Evolutionary conservation across 108 stramenopile genomes (phyloP).

Genomic region (Asterionellopsis glacialis): DNA sequence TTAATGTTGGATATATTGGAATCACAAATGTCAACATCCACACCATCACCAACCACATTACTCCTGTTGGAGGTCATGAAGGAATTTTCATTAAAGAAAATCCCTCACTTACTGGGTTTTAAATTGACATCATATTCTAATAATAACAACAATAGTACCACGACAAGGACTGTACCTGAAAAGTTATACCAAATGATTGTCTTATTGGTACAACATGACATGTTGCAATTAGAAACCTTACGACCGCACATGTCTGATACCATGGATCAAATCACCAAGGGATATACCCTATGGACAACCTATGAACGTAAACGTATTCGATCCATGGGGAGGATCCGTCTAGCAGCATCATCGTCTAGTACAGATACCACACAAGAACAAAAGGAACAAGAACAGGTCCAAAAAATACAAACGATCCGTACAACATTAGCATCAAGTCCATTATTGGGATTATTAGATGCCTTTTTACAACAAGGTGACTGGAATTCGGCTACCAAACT

Average conservation of each 20-base stretch:
- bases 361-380: too few species aligned
- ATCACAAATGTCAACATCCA: slow-evolving; percentile 14
- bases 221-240: slow-evolving; percentile 35
- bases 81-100: slow-evolving; percentile 35
- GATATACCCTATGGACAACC: slow-evolving; percentile 22
- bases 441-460: too few species aligned
- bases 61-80: slow-evolving; percentile 40
- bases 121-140: slow-evolving; percentile 70
- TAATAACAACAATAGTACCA: too few species aligned
- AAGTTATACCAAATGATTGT: slow-evolving; percentile 39
- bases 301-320: slow-evolving; percentile 19
- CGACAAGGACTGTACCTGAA: slow-evolving; percentile 8
- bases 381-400: too few species aligned
- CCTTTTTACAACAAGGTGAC: too few species aligned
- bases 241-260: slow-evolving; percentile 5
- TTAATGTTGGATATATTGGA: slow-evolving; percentile 81
- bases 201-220: slow-evolving; percentile 30
- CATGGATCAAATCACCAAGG: slow-evolving; percentile 20
- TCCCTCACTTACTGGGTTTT: slow-evolving; percentile 84
- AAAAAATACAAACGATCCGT: too few species aligned
- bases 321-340: slow-evolving; percentile 14
- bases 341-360: too few species aligned
- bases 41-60: not conserved
- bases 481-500: too few species aligned
- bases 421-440: too few species aligned